Evolutionary conservation across 179 eudicot genomes (phyloP).

Genomic region (Nepenthes alata): DNA sequence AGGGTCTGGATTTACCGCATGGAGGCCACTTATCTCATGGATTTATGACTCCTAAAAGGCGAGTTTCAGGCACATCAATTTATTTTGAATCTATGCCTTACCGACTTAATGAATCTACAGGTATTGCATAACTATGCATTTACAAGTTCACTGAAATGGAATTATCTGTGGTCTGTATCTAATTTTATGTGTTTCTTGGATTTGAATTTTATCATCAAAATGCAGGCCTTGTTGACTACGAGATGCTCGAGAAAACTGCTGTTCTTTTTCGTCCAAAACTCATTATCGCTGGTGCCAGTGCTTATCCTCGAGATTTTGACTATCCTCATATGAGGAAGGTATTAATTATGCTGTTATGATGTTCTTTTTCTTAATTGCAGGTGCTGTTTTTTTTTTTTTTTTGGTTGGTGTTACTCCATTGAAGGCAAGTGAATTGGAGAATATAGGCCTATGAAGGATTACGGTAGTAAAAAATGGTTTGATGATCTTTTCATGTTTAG

Average conservation of each 20-base stretch:
- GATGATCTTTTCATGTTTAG: too few species aligned
- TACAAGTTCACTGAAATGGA: neutral
- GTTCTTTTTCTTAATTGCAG: neutral
- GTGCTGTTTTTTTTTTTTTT: too few species aligned
- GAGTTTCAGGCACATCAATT: conserved; percentile 86
- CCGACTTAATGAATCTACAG: conserved; percentile 78
- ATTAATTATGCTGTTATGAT: neutral
- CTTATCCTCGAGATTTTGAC: conserved; percentile 87
- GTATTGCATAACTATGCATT: conserved; percentile 15
- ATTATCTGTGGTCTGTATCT: neutral
- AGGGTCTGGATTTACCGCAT: conserved; percentile 89
- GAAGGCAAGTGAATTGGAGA: too few species aligned
- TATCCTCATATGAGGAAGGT: conserved; percentile 93
- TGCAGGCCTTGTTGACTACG: conserved; percentile 75
- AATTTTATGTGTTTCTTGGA: conserved; percentile 1
- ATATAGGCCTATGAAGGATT: too few species aligned
- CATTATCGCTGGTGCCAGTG: conserved; percentile 92
- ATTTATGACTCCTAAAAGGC: conserved; percentile 76
- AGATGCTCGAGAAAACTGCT: conserved; percentile 92
- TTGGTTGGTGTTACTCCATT: too few species aligned
- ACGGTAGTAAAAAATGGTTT: too few species aligned
- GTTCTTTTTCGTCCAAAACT: conserved; percentile 72
- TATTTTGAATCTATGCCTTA: conserved; percentile 93
- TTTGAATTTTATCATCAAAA: conserved; percentile 3
- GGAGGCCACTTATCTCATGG: conserved; percentile 94